Evolutionary conservation across 345 rosid species (phyloP), one percentile per base, ranked within the genome.

Genomic region (Trapa incisa): DNA sequence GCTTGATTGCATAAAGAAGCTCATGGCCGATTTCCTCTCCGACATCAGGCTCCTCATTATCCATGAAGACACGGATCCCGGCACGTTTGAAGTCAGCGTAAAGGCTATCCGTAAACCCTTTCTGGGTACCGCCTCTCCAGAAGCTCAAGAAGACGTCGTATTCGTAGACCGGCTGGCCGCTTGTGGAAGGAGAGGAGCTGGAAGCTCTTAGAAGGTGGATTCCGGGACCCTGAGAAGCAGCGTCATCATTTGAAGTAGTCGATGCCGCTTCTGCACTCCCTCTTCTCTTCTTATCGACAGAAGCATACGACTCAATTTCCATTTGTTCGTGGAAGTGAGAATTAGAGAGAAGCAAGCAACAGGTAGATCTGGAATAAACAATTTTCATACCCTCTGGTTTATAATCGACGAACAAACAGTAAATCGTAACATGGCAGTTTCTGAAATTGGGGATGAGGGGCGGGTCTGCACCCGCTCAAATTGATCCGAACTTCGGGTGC

Each of bases 21-120:
- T 57, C 41, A 2, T 1, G 5, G 1, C 2, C 0, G 17, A 35
- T 60, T 0, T 32, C 33, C 3, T 41, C 0, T 6, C 57, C 57
- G 0, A 0, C 13, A 1, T 0, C 3, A 22, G 43, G 1, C 8
- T 16, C 32, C 0, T 4, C 43, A 0, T 15, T 2, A n/a, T 17
- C 1, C 2, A 0, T 1, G 13, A 68, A 68, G 15, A 43, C 33
- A 0, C 29, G 0, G 22, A 68, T 36, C 2, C 65, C 50, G 9
- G 53, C 56, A 14, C 6, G 32, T 14, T 0, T 0, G n/a, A 68
- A 15, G 1, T 0, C 50, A 47, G 0, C 3, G 0, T 58, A 10
- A 41, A 68, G 22, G 42, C 4, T 0, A 6, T 58, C 65, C 0
- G 1, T 12, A 0, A 68, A 60, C 9, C 9, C 10, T 0, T 6